phyloP scores from a whole-genome alignment of 1,139 yeast genomes.

The Casaregolazyma suthepensis region DNA sequence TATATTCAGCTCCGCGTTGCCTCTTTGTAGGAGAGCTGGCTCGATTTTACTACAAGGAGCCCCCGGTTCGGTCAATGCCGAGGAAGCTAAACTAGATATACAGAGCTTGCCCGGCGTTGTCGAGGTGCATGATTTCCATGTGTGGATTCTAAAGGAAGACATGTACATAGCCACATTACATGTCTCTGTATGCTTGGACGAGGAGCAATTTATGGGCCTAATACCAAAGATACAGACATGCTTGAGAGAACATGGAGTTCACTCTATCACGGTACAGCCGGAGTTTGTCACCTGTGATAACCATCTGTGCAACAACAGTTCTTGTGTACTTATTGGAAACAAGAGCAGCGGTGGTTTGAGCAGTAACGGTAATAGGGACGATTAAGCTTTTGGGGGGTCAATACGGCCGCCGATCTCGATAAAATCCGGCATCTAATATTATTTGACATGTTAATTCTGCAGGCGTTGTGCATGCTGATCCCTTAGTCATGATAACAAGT shows the following conservation, averaged over 20 bases:
- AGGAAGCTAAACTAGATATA: constrained; percentile 64
- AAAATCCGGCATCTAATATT: background rate
- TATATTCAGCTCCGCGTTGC: constrained; percentile 86
- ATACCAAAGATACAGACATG: constrained; percentile 74
- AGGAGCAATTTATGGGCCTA: constrained; percentile 61
- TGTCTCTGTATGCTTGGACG: constrained; percentile 60
- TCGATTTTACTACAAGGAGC: constrained; percentile 89
- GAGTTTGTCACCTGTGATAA: constrained; percentile 43
- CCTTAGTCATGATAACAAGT: background rate
- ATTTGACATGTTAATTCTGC: background rate
- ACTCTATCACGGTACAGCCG: constrained; percentile 93
- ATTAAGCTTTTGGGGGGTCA: background rate
- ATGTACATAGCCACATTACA: constrained; percentile 85
- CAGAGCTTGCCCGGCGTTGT: constrained; percentile 61
- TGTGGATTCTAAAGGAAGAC: constrained; percentile 92
- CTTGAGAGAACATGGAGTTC: constrained; percentile 79
- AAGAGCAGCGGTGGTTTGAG: background rate
- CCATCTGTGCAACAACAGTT: background rate
- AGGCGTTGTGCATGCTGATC: background rate
- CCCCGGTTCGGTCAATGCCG: constrained; percentile 74
- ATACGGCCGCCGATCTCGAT: background rate
- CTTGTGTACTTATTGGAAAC: background rate
- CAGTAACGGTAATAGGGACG: background rate
- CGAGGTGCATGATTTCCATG: constrained; percentile 90
- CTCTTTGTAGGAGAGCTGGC: constrained; percentile 80